These are phyloP conservation scores for Trifolium subterraneum DNA, from an alignment of 306 rosid genomes.

Conservation along the genomic window DNA sequence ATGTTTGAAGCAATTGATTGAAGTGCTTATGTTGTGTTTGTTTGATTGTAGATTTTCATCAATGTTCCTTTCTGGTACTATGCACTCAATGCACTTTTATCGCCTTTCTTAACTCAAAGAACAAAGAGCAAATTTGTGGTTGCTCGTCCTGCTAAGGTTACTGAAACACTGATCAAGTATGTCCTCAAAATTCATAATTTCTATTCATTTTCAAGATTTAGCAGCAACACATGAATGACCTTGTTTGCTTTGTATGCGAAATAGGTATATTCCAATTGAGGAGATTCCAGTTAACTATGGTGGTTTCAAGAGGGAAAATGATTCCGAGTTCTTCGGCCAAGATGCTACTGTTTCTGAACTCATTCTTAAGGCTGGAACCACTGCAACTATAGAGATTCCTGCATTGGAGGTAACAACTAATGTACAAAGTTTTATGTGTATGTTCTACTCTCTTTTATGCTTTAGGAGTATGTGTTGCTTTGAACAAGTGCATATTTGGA, in stretches of 20 bases:
- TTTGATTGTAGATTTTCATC: conserved; percentile 55
- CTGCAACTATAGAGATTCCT: conserved; percentile 56
- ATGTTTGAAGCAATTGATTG: conserved; percentile 12
- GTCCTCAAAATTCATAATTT: background rate
- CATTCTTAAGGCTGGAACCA: conserved; percentile 55
- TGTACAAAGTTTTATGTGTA: background rate
- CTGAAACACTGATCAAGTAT: conserved; percentile 57
- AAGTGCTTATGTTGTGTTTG: conserved; percentile 18
- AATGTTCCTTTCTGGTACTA: conserved; percentile 68
- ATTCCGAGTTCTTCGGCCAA: conserved; percentile 45
- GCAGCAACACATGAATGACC: background rate
- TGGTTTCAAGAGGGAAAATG: conserved; percentile 59
- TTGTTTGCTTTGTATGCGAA: background rate
- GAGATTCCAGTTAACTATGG: conserved; percentile 57
- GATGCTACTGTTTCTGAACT: conserved; percentile 50
- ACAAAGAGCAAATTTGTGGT: conserved; percentile 62
- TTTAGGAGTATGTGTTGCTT: background rate
- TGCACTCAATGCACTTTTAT: conserved; percentile 56
- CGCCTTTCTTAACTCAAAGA: conserved; percentile 63
- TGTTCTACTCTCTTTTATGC: background rate
- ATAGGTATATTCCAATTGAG: conserved; percentile 58
- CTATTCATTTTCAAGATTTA: background rate
- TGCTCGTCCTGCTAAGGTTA: conserved; percentile 57
- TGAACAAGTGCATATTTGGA: background rate
- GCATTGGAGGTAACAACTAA: conserved; percentile 49